phyloP scores from a whole-genome alignment of 2,329 filamentous ascomycete genomes.

The Cladorrhinum sp. region DNA sequence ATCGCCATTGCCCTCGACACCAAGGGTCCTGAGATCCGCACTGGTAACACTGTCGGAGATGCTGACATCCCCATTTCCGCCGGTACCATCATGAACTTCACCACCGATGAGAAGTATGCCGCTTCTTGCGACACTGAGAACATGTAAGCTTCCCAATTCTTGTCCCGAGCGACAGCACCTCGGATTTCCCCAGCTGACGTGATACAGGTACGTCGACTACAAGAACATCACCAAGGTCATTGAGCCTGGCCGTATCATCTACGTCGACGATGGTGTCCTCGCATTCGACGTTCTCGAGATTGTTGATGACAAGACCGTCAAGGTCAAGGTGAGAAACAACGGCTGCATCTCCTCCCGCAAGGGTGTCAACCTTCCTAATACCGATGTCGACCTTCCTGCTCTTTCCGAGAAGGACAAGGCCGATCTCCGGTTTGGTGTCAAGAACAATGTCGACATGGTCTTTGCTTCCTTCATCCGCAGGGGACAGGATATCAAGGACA shows the following conservation, averaged over 20 bases:
- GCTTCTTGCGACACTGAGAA: constrained; percentile 82
- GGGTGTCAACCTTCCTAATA: constrained; percentile 98
- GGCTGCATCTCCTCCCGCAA: constrained; percentile 98
- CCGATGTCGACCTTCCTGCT: constrained; percentile 94
- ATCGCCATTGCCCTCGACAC: constrained; percentile 90
- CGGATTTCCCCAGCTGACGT: constrained; percentile 12
- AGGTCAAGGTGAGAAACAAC: constrained; percentile 88
- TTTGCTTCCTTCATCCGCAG: constrained; percentile 98
- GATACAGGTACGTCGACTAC: constrained; percentile 86
- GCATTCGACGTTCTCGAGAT: constrained; percentile 91
- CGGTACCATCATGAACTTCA: constrained; percentile 88
- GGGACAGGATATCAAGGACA: constrained; percentile 87
- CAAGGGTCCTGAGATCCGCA: constrained; percentile 62
- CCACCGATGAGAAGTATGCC: constrained; percentile 91
- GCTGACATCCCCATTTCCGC: constrained; percentile 76
- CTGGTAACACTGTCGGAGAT: constrained; percentile 70
- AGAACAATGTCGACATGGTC: constrained; percentile 99
- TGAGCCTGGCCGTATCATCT: constrained; percentile 84
- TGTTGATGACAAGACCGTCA: constrained; percentile 83
- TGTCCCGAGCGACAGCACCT: background rate
- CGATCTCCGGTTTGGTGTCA: constrained; percentile 91
- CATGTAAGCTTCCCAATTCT: constrained; percentile 62
- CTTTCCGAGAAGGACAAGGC: constrained; percentile 97
- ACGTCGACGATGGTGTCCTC: constrained; percentile 96
- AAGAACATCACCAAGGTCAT: constrained; percentile 99